Conservation (phyloP, 768 basidiomycete species). For the Saitozyma podzolica region DNA sequence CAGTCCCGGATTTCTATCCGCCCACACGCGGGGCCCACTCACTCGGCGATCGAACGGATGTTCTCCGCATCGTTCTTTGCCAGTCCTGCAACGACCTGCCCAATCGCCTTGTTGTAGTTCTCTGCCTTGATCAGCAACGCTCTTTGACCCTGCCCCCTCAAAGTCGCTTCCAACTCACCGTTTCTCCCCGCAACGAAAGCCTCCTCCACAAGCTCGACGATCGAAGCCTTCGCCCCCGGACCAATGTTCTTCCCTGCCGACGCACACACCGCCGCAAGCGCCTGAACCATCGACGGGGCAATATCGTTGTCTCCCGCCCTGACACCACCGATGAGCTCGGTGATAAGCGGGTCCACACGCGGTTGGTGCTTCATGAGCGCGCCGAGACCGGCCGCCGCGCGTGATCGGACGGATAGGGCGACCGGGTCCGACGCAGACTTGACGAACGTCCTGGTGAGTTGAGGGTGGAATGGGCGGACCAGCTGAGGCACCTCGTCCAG, state of each 20-base stretch:
- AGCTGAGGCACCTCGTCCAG: constrained; percentile 80
- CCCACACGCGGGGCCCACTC: constrained; percentile 44
- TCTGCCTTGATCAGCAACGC: constrained; percentile 56
- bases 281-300: constrained; percentile 71
- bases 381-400: constrained; percentile 81
- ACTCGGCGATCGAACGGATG: constrained; percentile 70
- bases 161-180: constrained; percentile 20
- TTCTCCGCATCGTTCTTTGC: constrained; percentile 62
- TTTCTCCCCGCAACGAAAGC: constrained; percentile 59
- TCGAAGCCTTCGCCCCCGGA: constrained; percentile 69
- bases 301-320: constrained; percentile 65
- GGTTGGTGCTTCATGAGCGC: constrained; percentile 80
- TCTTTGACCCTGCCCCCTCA: neutral
- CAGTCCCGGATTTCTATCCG: constrained; percentile 14
- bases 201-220: constrained; percentile 73
- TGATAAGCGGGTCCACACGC: constrained; percentile 89
- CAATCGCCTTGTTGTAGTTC: constrained; percentile 67
- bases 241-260: constrained; percentile 74
- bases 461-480: constrained; percentile 98
- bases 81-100: constrained; percentile 64
- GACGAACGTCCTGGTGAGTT: constrained; percentile 92
- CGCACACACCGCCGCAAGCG: constrained; percentile 71
- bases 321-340: constrained; percentile 64
- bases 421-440: constrained; percentile 82
- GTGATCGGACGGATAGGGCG: constrained; percentile 73